Evolutionary conservation across 345 rosid genomes (phyloP).

Genomic region (Rhodomyrtus tomentosa): DNA sequence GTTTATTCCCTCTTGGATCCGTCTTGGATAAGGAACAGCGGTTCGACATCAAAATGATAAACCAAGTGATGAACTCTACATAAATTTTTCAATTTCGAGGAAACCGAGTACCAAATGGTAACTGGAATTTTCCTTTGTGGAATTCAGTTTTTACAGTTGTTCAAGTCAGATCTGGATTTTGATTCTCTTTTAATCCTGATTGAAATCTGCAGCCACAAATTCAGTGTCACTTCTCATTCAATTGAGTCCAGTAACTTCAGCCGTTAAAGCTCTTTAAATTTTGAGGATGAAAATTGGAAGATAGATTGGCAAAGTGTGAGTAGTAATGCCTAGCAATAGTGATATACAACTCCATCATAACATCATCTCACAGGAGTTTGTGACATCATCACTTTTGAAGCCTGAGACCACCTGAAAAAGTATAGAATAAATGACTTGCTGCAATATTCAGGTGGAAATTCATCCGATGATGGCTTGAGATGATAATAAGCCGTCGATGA

Average conservation of each 20-base stretch:
- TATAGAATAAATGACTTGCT: not conserved
- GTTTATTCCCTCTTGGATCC: constrained; percentile 10
- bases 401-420: not conserved
- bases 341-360: not conserved
- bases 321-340: not conserved
- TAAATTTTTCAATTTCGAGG: not conserved
- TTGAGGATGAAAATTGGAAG: not conserved
- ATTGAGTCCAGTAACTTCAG: not conserved
- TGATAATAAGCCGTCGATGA: not conserved
- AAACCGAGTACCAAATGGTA: not conserved
- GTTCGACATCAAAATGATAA: not conserved
- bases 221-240: not conserved
- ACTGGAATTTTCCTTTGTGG: not conserved
- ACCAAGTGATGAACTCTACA: not conserved
- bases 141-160: not conserved
- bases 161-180: not conserved
- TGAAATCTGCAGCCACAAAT: not conserved
- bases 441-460: not conserved
- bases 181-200: not conserved
- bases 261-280: too few species aligned
- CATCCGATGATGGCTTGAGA: not conserved
- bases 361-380: not conserved
- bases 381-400: not conserved
- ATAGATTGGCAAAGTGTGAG: not conserved
- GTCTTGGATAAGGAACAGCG: not conserved